A percentile compares a stretch with the other conserved stretches of the same genome.
Conservation (phyloP, 2,329 filamentous ascomycete genomes). For the Paecilomyces variotii region DNA sequence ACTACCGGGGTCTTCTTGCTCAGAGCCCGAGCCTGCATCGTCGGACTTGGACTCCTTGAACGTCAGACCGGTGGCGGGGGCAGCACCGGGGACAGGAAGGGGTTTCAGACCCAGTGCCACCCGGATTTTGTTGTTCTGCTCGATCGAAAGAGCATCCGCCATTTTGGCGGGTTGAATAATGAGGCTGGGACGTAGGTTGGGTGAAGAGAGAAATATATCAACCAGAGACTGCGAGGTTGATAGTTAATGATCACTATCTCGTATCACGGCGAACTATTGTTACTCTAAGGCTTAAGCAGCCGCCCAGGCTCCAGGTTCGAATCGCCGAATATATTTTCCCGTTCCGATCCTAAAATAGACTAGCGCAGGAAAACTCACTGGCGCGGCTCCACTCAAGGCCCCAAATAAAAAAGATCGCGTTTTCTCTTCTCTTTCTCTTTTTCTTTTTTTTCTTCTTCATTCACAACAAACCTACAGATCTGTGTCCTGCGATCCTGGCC, state of each 20-base stretch:
- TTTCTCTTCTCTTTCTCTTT: slow-evolving; percentile 25
- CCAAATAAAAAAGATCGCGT: slow-evolving; percentile 19
- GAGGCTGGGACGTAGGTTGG: slow-evolving; percentile 1
- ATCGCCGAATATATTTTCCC: slow-evolving; percentile 7
- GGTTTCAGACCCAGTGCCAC: slow-evolving; percentile 83
- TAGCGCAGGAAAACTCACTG: slow-evolving; percentile 14
- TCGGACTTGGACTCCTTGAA: slow-evolving; percentile 50
- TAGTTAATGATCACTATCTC: not conserved
- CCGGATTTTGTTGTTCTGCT: slow-evolving; percentile 90
- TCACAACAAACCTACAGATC: slow-evolving; percentile 53
- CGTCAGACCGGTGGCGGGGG: slow-evolving; percentile 40
- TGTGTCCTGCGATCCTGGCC: slow-evolving; percentile 77
- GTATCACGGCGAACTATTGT: not conserved
- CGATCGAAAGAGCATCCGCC: slow-evolving; percentile 62
- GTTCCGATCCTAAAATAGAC: slow-evolving; percentile 11
- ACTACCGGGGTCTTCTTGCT: slow-evolving; percentile 65
- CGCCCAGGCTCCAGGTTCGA: not conserved
- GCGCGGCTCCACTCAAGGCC: slow-evolving; percentile 13
- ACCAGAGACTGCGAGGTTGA: not conserved
- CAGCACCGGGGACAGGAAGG: slow-evolving; percentile 67
- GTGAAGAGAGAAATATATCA: not conserved
- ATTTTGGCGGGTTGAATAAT: slow-evolving; percentile 22
- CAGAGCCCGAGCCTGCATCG: slow-evolving; percentile 29
- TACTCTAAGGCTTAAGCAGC: not conserved
- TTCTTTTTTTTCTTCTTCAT: slow-evolving; percentile 32